Conservation (phyloP, 2,329 filamentous ascomycete species). For the Drechslerella dactyloides region DNA sequence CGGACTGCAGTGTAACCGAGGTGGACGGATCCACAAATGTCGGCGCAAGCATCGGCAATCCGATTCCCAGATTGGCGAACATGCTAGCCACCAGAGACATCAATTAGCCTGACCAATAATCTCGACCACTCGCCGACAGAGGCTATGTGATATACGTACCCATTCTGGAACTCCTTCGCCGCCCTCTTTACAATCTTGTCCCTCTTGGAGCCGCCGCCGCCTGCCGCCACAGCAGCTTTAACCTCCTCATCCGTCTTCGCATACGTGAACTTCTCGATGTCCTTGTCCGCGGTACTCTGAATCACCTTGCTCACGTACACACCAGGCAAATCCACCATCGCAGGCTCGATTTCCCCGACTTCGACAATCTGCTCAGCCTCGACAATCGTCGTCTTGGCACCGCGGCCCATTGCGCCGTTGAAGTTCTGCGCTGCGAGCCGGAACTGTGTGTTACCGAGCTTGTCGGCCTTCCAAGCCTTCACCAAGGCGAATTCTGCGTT, state of each 20-base stretch:
- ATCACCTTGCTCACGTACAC: conserved; percentile 85
- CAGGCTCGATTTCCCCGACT: conserved; percentile 73
- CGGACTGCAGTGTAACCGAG: conserved; percentile 79
- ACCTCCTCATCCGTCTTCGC: conserved; percentile 59
- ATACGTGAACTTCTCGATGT: conserved; percentile 72
- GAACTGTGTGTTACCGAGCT: conserved; percentile 80
- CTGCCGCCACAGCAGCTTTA: conserved; percentile 58
- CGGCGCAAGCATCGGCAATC: conserved; percentile 86
- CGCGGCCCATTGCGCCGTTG: conserved; percentile 79
- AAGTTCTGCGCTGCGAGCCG: conserved; percentile 78
- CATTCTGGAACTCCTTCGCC: conserved; percentile 79
- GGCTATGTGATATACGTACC: conserved; percentile 59
- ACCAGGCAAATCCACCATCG: conserved; percentile 77
- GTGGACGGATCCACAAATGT: conserved; percentile 72
- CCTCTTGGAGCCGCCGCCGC: conserved; percentile 64
- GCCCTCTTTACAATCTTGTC: conserved; percentile 77
- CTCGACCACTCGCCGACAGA: background rate
- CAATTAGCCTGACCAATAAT: background rate
- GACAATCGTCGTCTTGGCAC: conserved; percentile 77
- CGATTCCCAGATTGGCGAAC: conserved; percentile 80
- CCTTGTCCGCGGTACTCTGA: conserved; percentile 72
- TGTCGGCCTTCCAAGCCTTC: conserved; percentile 76
- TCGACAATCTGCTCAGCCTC: conserved; percentile 85
- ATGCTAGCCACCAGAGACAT: conserved; percentile 30
- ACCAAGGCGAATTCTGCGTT: conserved; percentile 78